Evolutionary conservation across 1,284 basidiomycete genomes (phyloP), one percentile per base, ranked within the genome.

Genomic region (Peniophora sp.): DNA sequence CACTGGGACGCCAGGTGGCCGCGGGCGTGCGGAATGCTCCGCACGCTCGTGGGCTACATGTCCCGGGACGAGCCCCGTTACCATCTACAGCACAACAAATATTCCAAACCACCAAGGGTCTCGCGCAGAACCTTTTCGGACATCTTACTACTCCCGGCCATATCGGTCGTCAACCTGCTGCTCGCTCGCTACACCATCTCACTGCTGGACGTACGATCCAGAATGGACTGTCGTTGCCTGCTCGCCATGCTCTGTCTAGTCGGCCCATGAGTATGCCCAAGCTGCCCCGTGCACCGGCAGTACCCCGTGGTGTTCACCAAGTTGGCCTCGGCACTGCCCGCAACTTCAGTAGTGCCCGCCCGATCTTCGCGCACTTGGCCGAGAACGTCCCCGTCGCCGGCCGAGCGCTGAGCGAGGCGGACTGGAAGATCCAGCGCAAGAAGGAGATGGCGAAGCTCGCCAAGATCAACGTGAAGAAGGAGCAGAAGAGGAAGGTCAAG

Each of bases 301-400:
- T 78, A 2, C 71, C 75, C 3, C 70, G 75, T 6, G 70, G 74
- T 49, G 67, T 81, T 18, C 64, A 76, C 0, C 81, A 88, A 54
- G 76, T 90, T 22, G 87, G 87, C 8, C 69, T 90, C 1, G 85
- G 85, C 27, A 77, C 76, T 0, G 83, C 82, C 1, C 72, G 87
- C 46, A 86, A 81, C 60, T 90, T 90, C 65, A 79, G 78, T 24
- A 78, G 82, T 3, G 74, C 72, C 6, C 76, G 85, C 1, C 83
- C 86, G 3, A 74, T 89, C 49, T 89, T 90, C 72, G 81, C 88
- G 63, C 81, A 83, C 59, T 63, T 90, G 24, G 78, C 78, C 2
- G 78, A 90, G 62, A 90, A 90, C 61, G 80, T 88, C 2, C 87
- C 87, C 6, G 66, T 90, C 18, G 73, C 78, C 0, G 78, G 74